Evolutionary conservation across 768 basidiomycete genomes (phyloP).

Genomic region (Pilatotrama ljubarskyi): DNA sequence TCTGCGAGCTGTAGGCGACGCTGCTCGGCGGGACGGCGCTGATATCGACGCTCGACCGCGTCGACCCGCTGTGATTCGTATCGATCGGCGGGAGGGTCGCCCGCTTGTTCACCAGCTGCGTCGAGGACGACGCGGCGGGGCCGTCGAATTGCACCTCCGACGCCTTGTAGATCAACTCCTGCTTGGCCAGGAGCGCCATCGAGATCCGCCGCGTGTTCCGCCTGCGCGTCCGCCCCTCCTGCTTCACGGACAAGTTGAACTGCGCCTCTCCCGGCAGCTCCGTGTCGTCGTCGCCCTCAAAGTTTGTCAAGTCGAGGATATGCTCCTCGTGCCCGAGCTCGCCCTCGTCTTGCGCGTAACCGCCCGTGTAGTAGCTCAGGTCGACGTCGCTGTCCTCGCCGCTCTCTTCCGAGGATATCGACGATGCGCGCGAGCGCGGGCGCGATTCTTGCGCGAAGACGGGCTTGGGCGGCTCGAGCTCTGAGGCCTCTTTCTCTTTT

Average conservation of each 20-base stretch:
- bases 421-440: conserved; percentile 3
- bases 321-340: conserved; percentile 46
- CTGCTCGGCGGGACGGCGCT: not conserved
- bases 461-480: conserved; percentile 37
- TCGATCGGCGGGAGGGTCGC: conserved; percentile 10
- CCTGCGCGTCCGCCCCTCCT: conserved; percentile 62
- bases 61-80: not conserved
- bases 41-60: conserved; percentile 1
- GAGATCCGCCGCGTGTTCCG: conserved; percentile 40
- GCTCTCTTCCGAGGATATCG: conserved; percentile 33
- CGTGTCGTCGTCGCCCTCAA: conserved; percentile 72
- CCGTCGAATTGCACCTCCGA: conserved; percentile 9
- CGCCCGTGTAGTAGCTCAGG: conserved; percentile 43
- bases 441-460: conserved; percentile 18
- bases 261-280: conserved; percentile 55
- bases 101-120: conserved; percentile 7
- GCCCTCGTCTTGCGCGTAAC: conserved; percentile 37
- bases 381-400: conserved; percentile 42
- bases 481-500: conserved; percentile 24
- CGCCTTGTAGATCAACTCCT: conserved; percentile 12
- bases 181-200: conserved; percentile 21
- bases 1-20: not conserved
- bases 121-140: conserved; percentile 3
- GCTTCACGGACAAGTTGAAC: conserved; percentile 53
- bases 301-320: conserved; percentile 70